Evolutionary conservation across 495 filamentous ascomycete genomes (phyloP).

Genomic region (Neurospora sublineolata): DNA sequence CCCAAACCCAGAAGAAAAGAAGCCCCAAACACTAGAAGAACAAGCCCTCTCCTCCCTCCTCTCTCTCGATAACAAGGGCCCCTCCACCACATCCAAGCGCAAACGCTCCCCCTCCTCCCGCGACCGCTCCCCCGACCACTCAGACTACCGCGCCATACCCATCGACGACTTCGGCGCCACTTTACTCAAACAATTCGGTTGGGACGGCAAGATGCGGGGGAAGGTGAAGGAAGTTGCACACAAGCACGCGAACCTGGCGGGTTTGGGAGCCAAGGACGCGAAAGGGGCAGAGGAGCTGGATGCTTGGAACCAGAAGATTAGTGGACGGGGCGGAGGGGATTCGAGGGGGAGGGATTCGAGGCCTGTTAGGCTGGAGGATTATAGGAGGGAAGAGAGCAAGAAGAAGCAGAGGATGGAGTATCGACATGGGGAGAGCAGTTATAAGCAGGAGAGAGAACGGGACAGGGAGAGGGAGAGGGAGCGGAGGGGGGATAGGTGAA

Average conservation of each 20-base stretch:
- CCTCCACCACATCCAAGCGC: neutral
- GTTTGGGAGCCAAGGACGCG: slow-evolving; percentile 65
- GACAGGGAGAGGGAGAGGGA: slow-evolving; percentile 29
- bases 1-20: slow-evolving; percentile 11
- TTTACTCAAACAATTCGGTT: slow-evolving; percentile 82
- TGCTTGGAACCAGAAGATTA: slow-evolving; percentile 25
- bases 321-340: neutral
- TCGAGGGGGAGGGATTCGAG: slow-evolving; percentile 11
- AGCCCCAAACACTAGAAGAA: slow-evolving; percentile 47
- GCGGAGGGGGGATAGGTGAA: slow-evolving; percentile 24
- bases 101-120: slow-evolving; percentile 48
- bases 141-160: slow-evolving; percentile 77
- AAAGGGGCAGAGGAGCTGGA: slow-evolving; percentile 57
- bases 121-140: slow-evolving; percentile 62
- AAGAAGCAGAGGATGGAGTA: slow-evolving; percentile 30
- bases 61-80: slow-evolving; percentile 29
- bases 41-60: slow-evolving; percentile 72
- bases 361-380: slow-evolving; percentile 34
- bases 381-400: slow-evolving; percentile 30
- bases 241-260: slow-evolving; percentile 66
- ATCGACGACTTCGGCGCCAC: slow-evolving; percentile 91
- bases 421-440: slow-evolving; percentile 25
- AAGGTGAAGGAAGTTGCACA: slow-evolving; percentile 38
- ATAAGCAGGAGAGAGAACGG: slow-evolving; percentile 37
- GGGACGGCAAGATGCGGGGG: slow-evolving; percentile 67